Conservation (phyloP, 2,329 filamentous ascomycete genomes). For the Colletotrichum sp. region DNA sequence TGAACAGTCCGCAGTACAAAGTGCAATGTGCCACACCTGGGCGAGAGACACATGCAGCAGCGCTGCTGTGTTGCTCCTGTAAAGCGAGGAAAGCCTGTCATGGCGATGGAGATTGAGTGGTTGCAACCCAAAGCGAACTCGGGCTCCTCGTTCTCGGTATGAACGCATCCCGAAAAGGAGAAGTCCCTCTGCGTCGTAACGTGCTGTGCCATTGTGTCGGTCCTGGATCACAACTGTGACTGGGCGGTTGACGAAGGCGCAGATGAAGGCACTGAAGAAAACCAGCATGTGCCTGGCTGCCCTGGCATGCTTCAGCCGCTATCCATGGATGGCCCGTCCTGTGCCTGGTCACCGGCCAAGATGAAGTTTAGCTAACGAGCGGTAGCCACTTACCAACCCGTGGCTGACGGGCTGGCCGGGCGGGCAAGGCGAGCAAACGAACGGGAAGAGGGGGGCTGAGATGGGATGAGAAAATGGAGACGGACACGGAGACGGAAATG, state of each 20-base stretch:
- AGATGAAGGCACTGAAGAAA: not conserved
- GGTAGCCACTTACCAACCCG: not conserved
- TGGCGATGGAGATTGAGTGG: not conserved
- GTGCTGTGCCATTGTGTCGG: not conserved
- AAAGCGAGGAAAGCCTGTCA: not conserved
- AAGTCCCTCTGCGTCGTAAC: not conserved
- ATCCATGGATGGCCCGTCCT: not conserved
- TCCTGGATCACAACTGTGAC: not conserved
- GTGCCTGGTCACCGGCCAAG: not conserved
- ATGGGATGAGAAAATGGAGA: not conserved
- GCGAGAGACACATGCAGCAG: not conserved
- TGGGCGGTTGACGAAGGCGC: not conserved
- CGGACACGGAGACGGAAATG: not conserved
- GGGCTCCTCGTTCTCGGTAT: not conserved
- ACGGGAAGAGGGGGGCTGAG: not conserved
- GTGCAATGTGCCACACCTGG: not conserved
- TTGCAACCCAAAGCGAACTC: not conserved
- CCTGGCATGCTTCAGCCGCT: not conserved
- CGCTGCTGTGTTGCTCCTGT: not conserved
- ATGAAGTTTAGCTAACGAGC: not conserved
- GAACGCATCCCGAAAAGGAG: not conserved
- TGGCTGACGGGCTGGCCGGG: conserved; percentile 10
- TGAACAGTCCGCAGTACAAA: not conserved
- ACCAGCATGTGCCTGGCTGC: not conserved
- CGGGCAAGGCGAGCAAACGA: conserved; percentile 10